A percentile compares a stretch with the other conserved stretches of the same genome.
Evolutionary conservation across 176 grass and related monocot genomes (phyloP).

Genomic region (Rhynchospora breviuscula): DNA sequence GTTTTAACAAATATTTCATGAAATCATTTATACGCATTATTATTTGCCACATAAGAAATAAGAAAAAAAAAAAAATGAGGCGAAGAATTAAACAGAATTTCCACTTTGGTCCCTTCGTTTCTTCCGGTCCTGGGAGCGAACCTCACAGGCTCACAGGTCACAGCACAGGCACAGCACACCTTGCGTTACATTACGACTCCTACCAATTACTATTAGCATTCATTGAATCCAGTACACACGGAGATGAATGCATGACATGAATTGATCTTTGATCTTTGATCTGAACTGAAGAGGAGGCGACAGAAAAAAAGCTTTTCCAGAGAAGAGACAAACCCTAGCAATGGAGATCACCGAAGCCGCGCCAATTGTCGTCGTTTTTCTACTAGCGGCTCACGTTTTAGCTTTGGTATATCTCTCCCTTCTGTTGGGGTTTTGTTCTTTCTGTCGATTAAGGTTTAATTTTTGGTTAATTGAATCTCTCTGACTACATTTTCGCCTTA

Average conservation of each 20-base stretch:
- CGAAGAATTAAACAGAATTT: neutral
- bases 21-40: neutral
- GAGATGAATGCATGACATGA: neutral
- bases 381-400: constrained; percentile 17
- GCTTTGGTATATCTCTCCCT: constrained; percentile 17
- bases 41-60: constrained; percentile 8
- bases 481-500: neutral
- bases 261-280: constrained; percentile 10
- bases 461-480: neutral
- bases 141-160: neutral
- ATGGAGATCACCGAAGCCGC: constrained; percentile 28
- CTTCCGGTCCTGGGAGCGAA: neutral
- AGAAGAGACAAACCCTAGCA: neutral
- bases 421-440: neutral
- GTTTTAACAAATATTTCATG: neutral
- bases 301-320: neutral
- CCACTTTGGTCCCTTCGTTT: neutral
- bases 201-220: no score
- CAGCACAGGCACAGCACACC: neutral
- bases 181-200: neutral
- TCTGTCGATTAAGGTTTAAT: neutral
- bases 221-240: neutral
- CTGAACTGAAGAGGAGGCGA: neutral
- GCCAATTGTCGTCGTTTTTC: constrained; percentile 11
- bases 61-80: neutral